Evolutionary conservation across 176 grass and related monocot species (phyloP), one percentile per base, ranked within the genome.

Genomic region (Juncus effusus): DNA sequence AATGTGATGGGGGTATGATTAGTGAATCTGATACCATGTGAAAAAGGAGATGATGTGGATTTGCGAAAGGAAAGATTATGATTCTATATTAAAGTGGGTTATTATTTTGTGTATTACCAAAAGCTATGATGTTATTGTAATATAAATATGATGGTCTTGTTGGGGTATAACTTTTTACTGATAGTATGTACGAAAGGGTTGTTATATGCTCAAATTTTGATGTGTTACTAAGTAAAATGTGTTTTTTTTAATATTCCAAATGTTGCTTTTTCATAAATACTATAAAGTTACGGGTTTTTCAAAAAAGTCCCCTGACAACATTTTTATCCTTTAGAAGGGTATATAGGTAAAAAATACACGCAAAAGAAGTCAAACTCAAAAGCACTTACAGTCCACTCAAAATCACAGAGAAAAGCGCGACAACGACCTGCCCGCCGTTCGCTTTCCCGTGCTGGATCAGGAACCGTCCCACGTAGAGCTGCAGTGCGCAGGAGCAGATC

Each of bases 351-450:
- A 59, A 53, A 39, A 64, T 11, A 40, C 36, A 9, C 41, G 36
- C 45, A 40, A 36, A n/a, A n/a, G n/a, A n/a, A 37, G 66, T 66
- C 52, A 54, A 28, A 28, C 19, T 28, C 19, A 28, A 28, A 62
- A 59, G 65, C 59, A 14, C 94, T 86, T 89, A 99, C 94, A 99
- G 94, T 59, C 94, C 94, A 72, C 94, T 99, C 65, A 99, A 71
- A 62, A 99, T 99, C 63, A 99, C 88, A 73, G 94, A 67, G 53
- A 99, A 99, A 56, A 99, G 78, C 84, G 94, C 94, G 64, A 88
- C 83, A 62, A 99, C 77, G 74, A 99, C 84, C 84, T 93, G 77
- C 65, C 94, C 94, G 42, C 94, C 94, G 80, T 99, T 87, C 73
- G 88, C 88, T 81, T 89, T 99, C 74, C 67, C 51, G 59, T 56